A percentile compares a stretch with the other conserved stretches of the same genome.
Evolutionary conservation across 345 rosid species (phyloP).

Genomic region (Melastoma malabathricum): DNA sequence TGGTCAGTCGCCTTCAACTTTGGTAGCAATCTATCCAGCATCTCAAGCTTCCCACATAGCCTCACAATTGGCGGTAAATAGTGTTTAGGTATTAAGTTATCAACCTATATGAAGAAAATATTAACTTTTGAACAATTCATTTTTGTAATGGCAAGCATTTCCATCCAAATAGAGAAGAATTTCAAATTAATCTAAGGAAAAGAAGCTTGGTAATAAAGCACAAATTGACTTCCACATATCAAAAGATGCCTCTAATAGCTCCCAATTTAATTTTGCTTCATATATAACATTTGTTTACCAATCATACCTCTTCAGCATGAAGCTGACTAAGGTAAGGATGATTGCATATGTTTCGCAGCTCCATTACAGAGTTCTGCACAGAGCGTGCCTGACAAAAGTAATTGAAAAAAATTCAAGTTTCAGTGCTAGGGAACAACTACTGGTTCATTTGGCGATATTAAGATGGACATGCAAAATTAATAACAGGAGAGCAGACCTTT

Average conservation of each 20-base stretch:
- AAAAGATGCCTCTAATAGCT: not conserved
- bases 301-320: conserved; percentile 71
- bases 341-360: conserved; percentile 90
- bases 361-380: conserved; percentile 93
- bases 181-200: too few relatives aligned
- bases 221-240: too few relatives aligned
- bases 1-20: conserved; percentile 88
- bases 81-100: conserved; percentile 56
- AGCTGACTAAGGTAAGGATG: conserved; percentile 96
- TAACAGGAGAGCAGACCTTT: conserved; percentile 34
- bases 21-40: conserved; percentile 81
- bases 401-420: conserved; percentile 2
- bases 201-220: too few relatives aligned
- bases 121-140: too few relatives aligned
- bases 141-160: too few relatives aligned
- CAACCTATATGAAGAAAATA: conserved; percentile 39
- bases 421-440: not conserved
- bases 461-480: conserved; percentile 1
- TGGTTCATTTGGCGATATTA: too few relatives aligned
- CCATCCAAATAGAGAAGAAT: too few relatives aligned
- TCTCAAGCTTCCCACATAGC: conserved; percentile 94
- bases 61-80: conserved; percentile 71
- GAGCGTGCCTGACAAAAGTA: conserved; percentile 47
- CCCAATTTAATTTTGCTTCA: not conserved
- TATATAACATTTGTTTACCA: conserved; percentile 1